Evolutionary conservation across 2,329 filamentous ascomycete genomes (phyloP).

Genomic region (Sclerotinia minor): DNA sequence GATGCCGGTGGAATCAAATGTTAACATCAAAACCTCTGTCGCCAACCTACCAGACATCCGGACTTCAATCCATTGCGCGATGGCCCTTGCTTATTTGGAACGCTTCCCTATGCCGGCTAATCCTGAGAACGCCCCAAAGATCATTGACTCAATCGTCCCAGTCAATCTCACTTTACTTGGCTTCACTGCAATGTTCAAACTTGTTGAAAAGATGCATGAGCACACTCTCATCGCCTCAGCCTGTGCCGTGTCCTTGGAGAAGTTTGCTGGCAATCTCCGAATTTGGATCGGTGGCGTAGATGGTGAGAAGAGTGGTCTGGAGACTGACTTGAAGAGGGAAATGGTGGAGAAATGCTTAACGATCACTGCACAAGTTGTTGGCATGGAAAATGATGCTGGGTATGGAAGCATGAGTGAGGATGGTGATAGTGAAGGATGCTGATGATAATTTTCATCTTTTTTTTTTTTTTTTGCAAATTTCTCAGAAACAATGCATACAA

Average conservation of each 20-base stretch:
- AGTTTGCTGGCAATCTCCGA: slow-evolving; percentile 57
- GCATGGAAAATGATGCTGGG: slow-evolving; percentile 62
- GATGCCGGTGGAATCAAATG: slow-evolving; percentile 43
- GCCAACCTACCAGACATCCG: slow-evolving; percentile 53
- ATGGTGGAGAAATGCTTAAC: slow-evolving; percentile 57
- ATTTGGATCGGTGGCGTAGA: slow-evolving; percentile 60
- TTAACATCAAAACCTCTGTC: slow-evolving; percentile 49
- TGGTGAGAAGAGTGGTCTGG: slow-evolving; percentile 54
- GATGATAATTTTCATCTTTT: slow-evolving; percentile 17
- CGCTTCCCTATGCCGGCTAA: slow-evolving; percentile 46
- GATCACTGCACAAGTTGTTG: slow-evolving; percentile 57
- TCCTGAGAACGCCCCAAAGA: slow-evolving; percentile 48
- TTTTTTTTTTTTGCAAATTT: background rate
- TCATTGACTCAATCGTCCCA: slow-evolving; percentile 53
- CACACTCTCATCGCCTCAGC: slow-evolving; percentile 51
- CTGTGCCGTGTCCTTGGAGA: slow-evolving; percentile 54
- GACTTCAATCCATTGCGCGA: slow-evolving; percentile 59
- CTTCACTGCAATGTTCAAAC: slow-evolving; percentile 58
- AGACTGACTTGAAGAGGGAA: slow-evolving; percentile 51
- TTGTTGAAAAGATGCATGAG: slow-evolving; percentile 55
- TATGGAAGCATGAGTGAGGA: slow-evolving; percentile 59
- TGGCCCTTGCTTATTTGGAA: slow-evolving; percentile 59
- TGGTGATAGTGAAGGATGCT: slow-evolving; percentile 37
- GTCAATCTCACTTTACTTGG: slow-evolving; percentile 52
- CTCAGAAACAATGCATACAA: background rate